These are phyloP conservation scores for Diospyros kaki DNA, from an alignment of 148 eudicot species.

Conservation along the genomic window DNA sequence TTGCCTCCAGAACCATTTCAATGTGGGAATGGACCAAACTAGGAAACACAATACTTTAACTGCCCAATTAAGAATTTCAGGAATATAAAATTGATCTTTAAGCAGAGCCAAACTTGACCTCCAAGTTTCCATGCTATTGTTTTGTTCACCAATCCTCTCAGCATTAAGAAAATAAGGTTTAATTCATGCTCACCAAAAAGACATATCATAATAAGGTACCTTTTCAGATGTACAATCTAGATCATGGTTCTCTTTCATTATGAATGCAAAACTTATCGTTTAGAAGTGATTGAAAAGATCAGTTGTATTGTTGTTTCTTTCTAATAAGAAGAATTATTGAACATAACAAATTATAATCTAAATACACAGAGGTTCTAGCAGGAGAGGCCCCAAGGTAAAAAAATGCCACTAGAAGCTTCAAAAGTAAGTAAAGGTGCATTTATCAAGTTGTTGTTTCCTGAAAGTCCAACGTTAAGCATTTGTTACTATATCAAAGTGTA, in stretches of 20 bases:
- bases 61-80: neutral
- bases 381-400: neutral
- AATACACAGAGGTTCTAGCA: neutral
- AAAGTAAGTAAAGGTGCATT: neutral
- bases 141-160: neutral
- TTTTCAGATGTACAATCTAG: neutral
- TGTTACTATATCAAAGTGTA: too few relatives aligned
- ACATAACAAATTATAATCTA: neutral
- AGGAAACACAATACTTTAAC: neutral
- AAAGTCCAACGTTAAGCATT: neutral
- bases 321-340: neutral
- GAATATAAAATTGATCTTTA: neutral
- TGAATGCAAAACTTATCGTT: neutral
- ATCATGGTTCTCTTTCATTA: neutral
- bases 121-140: slow-evolving; percentile 3
- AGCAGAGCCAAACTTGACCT: neutral
- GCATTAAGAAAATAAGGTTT: neutral
- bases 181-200: neutral
- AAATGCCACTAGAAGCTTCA: too few relatives aligned
- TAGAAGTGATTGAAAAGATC: neutral
- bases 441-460: neutral
- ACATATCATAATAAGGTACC: neutral
- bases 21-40: neutral
- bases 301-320: neutral
- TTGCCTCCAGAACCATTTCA: neutral